A percentile compares a stretch with the other conserved stretches of the same genome.
These are phyloP conservation scores for Zygoascus ofunaensis DNA, from an alignment of 805 yeast species.

Conservation along the genomic window DNA sequence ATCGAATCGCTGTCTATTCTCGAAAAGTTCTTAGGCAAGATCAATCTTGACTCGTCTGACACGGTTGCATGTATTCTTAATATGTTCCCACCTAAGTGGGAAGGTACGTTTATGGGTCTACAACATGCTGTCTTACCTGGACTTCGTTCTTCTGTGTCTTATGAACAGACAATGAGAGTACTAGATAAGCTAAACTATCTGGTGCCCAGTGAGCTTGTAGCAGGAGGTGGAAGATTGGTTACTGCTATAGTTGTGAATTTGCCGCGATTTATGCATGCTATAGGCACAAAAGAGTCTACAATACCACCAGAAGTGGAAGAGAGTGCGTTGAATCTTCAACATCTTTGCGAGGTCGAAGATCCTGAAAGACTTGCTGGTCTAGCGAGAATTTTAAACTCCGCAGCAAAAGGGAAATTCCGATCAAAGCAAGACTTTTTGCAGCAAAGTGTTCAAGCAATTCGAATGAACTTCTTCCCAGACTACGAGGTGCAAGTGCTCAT, in stretches of 20 bases:
- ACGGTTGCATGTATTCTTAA: slow-evolving; percentile 75
- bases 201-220: slow-evolving; percentile 65
- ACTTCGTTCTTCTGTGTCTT: slow-evolving; percentile 67
- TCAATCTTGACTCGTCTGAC: slow-evolving; percentile 76
- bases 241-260: slow-evolving; percentile 67
- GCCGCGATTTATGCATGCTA: slow-evolving; percentile 77
- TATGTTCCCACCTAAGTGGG: slow-evolving; percentile 93
- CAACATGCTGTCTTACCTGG: slow-evolving; percentile 77
- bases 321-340: slow-evolving; percentile 49
- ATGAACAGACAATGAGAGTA: slow-evolving; percentile 65
- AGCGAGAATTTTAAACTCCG: slow-evolving; percentile 64
- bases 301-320: slow-evolving; percentile 41
- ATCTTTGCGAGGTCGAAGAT: slow-evolving; percentile 41
- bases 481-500: slow-evolving; percentile 68
- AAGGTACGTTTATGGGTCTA: slow-evolving; percentile 83
- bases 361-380: slow-evolving; percentile 39
- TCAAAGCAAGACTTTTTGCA: slow-evolving; percentile 82
- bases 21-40: slow-evolving; percentile 74
- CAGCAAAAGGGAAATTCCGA: slow-evolving; percentile 71
- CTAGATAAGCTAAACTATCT: slow-evolving; percentile 61
- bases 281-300: slow-evolving; percentile 41
- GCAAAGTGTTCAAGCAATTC: slow-evolving; percentile 68
- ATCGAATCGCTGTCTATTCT: slow-evolving; percentile 77
- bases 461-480: slow-evolving; percentile 58
- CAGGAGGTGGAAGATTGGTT: slow-evolving; percentile 57